Percentiles rank a stretch among this genome's conserved stretches.
phyloP scores from a whole-genome alignment of 495 filamentous ascomycete species.

The Monascus purpureus region DNA sequence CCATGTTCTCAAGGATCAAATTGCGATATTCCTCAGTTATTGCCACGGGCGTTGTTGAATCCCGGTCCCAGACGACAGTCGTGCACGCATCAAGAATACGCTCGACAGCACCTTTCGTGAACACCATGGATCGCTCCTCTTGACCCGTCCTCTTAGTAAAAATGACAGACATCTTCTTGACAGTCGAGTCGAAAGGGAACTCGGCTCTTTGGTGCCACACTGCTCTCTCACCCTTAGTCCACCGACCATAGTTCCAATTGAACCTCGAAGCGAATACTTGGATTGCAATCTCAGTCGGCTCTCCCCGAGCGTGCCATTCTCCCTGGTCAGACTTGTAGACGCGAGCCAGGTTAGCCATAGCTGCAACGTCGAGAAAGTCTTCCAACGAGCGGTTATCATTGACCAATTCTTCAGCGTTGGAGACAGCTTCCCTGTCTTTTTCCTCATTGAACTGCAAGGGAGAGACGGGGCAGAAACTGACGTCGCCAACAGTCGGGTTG shows the following conservation, averaged over 20 bases:
- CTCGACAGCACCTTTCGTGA: slow-evolving; percentile 62
- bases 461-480: slow-evolving; percentile 19
- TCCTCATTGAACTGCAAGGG: slow-evolving; percentile 14
- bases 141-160: slow-evolving; percentile 18
- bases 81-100: slow-evolving; percentile 49
- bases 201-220: slow-evolving; percentile 38
- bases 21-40: slow-evolving; percentile 23
- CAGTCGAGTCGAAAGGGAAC: slow-evolving; percentile 43
- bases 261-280: slow-evolving; percentile 45
- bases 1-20: slow-evolving; percentile 39
- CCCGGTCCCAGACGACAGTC: slow-evolving; percentile 26
- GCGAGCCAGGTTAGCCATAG: slow-evolving; percentile 44
- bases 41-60: slow-evolving; percentile 24
- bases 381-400: slow-evolving; percentile 10
- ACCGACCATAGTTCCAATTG: slow-evolving; percentile 34
- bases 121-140: slow-evolving; percentile 21
- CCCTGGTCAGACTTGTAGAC: slow-evolving; percentile 27
- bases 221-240: slow-evolving; percentile 22
- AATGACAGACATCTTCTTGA: slow-evolving; percentile 48
- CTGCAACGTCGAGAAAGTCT: slow-evolving; percentile 38
- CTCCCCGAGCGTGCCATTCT: slow-evolving; percentile 40
- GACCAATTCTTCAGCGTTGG: slow-evolving; percentile 9
- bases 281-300: slow-evolving; percentile 50
- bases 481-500: slow-evolving; percentile 31
- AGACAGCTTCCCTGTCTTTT: slow-evolving; percentile 5